phyloP scores from a whole-genome alignment of 1,284 basidiomycete genomes.

The Abortiporus biennis region DNA sequence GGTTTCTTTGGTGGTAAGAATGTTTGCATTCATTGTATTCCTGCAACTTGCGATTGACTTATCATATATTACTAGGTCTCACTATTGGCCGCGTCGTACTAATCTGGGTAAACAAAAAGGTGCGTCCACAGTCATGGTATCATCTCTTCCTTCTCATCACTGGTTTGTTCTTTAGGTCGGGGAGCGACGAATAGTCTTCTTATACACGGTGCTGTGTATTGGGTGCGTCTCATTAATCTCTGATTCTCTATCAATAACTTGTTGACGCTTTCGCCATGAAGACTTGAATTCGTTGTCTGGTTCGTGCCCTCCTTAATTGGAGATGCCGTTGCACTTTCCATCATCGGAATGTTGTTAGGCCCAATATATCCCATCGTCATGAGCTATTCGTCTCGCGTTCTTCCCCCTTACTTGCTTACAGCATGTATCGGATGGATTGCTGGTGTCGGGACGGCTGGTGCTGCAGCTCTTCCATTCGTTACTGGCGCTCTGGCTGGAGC shows the following conservation, averaged over 20 bases:
- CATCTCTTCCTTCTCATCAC: not conserved
- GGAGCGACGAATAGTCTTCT: conserved; percentile 33
- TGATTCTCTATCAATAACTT: not conserved
- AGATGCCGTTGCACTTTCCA: conserved; percentile 44
- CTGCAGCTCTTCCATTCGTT: conserved; percentile 49
- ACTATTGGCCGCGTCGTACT: conserved; percentile 38
- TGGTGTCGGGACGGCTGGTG: conserved; percentile 45
- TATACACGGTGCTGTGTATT: conserved; percentile 33
- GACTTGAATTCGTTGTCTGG: conserved; percentile 54
- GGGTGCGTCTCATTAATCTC: conserved; percentile 18
- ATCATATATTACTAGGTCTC: conserved; percentile 26
- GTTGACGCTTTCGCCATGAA: conserved; percentile 11
- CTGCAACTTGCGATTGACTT: not conserved
- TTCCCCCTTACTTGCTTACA: conserved; percentile 46
- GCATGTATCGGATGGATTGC: conserved; percentile 53
- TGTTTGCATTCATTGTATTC: not conserved
- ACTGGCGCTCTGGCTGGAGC: conserved; percentile 46
- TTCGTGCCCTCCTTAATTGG: conserved; percentile 48
- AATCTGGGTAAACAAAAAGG: conserved; percentile 44
- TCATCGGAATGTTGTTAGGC: conserved; percentile 45
- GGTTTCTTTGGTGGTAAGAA: conserved; percentile 43
- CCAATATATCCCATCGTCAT: conserved; percentile 54
- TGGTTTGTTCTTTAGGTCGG: conserved; percentile 27
- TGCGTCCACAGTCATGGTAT: conserved; percentile 13
- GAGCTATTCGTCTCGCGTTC: conserved; percentile 38